These are phyloP conservation scores for apple (Malus domestica) DNA, from an alignment of 306 rosid genomes.

Conservation along the genomic window ASM211411v1 NC_041790.1:36919501-36920000, in stretches of 20 bases:
- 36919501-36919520: slow-evolving; percentile 40
- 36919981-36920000: background rate
- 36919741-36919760: background rate
- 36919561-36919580: background rate
- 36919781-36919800: background rate
- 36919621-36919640: background rate
- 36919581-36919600: background rate
- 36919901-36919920: background rate
- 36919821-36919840: background rate
- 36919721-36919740: background rate
- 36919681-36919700: background rate
- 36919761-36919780: background rate
- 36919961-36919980: background rate
- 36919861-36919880: background rate
- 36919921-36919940: background rate
- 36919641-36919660: background rate
- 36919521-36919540: background rate
- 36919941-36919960: background rate
- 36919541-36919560: background rate
- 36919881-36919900: background rate
- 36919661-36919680: background rate
- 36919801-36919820: background rate
- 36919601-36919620: background rate
- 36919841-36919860: background rate
- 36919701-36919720: background rate